Evolutionary conservation across 306 rosid species (phyloP).

Genomic region (Senna tora): DNA sequence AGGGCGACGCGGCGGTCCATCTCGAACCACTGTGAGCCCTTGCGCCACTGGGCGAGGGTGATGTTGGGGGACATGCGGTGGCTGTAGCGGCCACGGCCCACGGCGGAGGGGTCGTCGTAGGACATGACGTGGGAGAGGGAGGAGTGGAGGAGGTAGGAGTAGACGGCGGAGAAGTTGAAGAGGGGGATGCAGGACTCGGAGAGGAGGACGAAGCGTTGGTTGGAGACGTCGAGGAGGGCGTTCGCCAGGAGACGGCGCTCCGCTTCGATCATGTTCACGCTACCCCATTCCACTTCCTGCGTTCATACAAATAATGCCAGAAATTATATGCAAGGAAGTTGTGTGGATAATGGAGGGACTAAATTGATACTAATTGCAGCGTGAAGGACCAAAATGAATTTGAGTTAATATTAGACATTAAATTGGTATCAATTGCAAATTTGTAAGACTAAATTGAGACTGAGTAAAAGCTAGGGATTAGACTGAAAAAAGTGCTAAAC

Average conservation of each 20-base stretch:
- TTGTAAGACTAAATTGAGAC: no score
- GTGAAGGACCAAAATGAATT: no score
- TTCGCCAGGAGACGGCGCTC: slow-evolving; percentile 81
- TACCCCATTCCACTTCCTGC: slow-evolving; percentile 84
- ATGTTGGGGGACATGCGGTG: slow-evolving; percentile 59
- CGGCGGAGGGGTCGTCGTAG: slow-evolving; percentile 60
- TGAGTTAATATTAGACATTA: no score
- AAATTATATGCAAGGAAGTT: no score
- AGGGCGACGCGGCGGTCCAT: slow-evolving; percentile 66
- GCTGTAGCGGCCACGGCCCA: slow-evolving; percentile 73
- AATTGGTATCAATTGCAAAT: no score
- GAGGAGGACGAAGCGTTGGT: slow-evolving; percentile 73
- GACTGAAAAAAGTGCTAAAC: no score
- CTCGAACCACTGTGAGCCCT: slow-evolving; percentile 93
- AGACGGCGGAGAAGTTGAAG: slow-evolving; percentile 74
- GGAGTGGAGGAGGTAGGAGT: slow-evolving; percentile 66
- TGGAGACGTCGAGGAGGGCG: slow-evolving; percentile 81
- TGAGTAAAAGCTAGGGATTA: no score
- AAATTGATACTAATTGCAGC: no score
- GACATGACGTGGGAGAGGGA: slow-evolving; percentile 55
- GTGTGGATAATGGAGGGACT: no score
- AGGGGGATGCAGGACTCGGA: slow-evolving; percentile 89
- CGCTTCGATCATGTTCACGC: slow-evolving; percentile 78
- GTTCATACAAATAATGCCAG: no score
- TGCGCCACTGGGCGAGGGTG: slow-evolving; percentile 63